Conservation (phyloP, 2,329 filamentous ascomycete genomes). For the Talaromyces pinophilus region DNA sequence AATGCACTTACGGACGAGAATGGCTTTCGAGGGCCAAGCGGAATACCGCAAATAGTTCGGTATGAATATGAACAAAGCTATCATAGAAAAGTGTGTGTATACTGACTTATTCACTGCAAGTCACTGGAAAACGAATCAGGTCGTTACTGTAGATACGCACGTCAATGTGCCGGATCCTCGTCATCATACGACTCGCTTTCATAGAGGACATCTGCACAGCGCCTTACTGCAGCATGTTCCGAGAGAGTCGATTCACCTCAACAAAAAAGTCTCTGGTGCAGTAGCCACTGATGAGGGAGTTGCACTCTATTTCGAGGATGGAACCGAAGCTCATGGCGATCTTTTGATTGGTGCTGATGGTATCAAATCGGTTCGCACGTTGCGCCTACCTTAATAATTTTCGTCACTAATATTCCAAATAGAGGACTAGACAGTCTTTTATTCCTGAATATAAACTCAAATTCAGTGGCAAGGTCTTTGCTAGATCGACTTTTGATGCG, state of each 20-base stretch:
- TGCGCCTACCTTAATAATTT: background rate
- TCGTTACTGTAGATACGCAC: constrained; percentile 36
- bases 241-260: constrained; percentile 45
- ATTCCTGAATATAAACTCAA: constrained; percentile 43
- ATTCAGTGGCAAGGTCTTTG: constrained; percentile 50
- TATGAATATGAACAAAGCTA: constrained; percentile 26
- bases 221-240: constrained; percentile 52
- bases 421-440: constrained; percentile 42
- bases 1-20: constrained; percentile 48
- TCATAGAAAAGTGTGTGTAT: background rate
- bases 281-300: constrained; percentile 36
- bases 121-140: constrained; percentile 49
- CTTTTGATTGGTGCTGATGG: constrained; percentile 57
- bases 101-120: constrained; percentile 26
- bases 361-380: constrained; percentile 50
- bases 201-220: constrained; percentile 53
- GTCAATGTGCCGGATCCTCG: constrained; percentile 44
- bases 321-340: constrained; percentile 47
- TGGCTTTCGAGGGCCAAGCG: constrained; percentile 45
- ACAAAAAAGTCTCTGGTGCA: constrained; percentile 46
- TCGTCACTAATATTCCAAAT: background rate
- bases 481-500: constrained; percentile 50
- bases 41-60: constrained; percentile 51
- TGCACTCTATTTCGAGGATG: constrained; percentile 52
- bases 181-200: constrained; percentile 50